phyloP scores from a whole-genome alignment of 345 rosid species.

The Populus davidiana region DNA sequence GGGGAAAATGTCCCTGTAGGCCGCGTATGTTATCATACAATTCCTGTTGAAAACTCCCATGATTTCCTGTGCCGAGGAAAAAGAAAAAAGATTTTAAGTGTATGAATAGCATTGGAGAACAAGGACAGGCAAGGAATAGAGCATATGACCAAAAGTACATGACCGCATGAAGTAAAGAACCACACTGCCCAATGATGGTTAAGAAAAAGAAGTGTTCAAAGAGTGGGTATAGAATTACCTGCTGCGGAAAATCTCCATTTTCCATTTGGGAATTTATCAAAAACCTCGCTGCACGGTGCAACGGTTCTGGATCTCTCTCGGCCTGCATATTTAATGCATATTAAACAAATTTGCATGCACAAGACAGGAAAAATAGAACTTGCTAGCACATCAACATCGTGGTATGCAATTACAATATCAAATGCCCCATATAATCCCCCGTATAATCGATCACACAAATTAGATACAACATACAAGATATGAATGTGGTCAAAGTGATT shows the following conservation, averaged over 20 bases:
- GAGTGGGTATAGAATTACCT: constrained; percentile 30
- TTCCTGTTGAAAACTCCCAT: constrained; percentile 61
- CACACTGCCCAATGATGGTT: neutral
- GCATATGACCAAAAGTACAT: neutral
- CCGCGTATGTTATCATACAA: constrained; percentile 62
- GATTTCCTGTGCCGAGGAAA: constrained; percentile 42
- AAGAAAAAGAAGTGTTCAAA: neutral
- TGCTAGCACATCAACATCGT: neutral
- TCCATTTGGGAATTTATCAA: constrained; percentile 53
- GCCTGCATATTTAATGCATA: constrained; percentile 26
- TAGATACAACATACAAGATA: neutral
- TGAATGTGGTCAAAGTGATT: neutral
- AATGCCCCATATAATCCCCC: neutral
- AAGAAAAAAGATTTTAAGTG: neutral
- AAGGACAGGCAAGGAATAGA: neutral
- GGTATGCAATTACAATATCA: neutral
- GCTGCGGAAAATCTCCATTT: constrained; percentile 70
- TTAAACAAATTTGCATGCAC: neutral
- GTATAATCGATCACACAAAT: neutral
- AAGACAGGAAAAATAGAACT: neutral
- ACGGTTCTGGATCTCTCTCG: constrained; percentile 48
- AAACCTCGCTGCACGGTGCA: constrained; percentile 51
- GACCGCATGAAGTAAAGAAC: neutral
- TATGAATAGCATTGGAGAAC: neutral
- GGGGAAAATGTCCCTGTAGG: constrained; percentile 57